A percentile compares a stretch with the other conserved stretches of the same genome.
phyloP scores from a whole-genome alignment of 208 protist genomes.

The Lotmaria passim region DNA sequence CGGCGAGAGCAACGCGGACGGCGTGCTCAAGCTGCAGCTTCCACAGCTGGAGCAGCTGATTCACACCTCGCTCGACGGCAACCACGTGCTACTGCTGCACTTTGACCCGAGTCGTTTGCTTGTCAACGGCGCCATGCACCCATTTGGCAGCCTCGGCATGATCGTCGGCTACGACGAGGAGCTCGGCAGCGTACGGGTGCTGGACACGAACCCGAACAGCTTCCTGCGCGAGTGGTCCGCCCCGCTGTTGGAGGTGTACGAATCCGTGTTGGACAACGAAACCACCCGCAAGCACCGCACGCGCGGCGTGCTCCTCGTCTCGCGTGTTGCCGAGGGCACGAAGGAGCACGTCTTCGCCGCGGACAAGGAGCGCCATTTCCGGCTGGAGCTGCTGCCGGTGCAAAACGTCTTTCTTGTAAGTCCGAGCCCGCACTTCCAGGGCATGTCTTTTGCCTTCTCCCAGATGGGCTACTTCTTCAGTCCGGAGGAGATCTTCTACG shows the following conservation, averaged over 20 bases:
- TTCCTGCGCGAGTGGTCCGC: constrained; percentile 83
- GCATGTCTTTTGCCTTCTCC: constrained; percentile 83
- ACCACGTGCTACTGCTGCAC: constrained; percentile 61
- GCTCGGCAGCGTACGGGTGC: constrained; percentile 57
- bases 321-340: constrained; percentile 13
- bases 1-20: constrained; percentile 47
- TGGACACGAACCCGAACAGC: constrained; percentile 76
- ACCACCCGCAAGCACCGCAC: constrained; percentile 56
- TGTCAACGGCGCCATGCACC: constrained; percentile 70
- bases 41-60: constrained; percentile 64
- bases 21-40: constrained; percentile 37
- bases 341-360: constrained; percentile 42
- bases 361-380: constrained; percentile 52
- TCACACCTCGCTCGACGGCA: constrained; percentile 31
- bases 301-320: constrained; percentile 62
- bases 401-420: constrained; percentile 88
- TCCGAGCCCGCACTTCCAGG: constrained; percentile 86
- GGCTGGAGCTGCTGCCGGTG: constrained; percentile 72
- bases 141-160: constrained; percentile 78
- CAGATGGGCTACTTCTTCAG: constrained; percentile 87
- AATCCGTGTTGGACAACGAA: constrained; percentile 61
- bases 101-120: constrained; percentile 57
- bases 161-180: constrained; percentile 64
- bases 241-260: constrained; percentile 57
- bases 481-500: constrained; percentile 91